Percentiles rank a stretch among this genome's conserved stretches.
Conservation (phyloP, 495 filamentous ascomycete species). For the Penicillium bialowiezense region DNA sequence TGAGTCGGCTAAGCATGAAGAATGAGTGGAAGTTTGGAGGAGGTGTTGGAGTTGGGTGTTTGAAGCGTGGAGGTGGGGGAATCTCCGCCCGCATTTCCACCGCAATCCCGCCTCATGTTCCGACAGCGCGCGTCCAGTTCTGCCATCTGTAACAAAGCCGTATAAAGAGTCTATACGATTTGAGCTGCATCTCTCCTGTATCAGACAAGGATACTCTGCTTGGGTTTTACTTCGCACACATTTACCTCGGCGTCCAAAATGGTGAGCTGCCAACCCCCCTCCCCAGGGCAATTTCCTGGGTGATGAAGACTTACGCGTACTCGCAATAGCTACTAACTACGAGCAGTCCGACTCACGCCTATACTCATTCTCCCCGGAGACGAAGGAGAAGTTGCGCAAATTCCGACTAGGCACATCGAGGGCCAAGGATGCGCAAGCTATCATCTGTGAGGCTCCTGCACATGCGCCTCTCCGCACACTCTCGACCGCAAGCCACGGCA, state of each 20-base stretch:
- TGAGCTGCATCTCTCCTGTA: neutral
- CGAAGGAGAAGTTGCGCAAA: constrained; percentile 80
- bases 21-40: neutral
- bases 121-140: constrained; percentile 1
- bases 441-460: constrained; percentile 71
- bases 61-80: constrained; percentile 6
- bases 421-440: constrained; percentile 81
- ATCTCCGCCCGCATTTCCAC: constrained; percentile 23
- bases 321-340: constrained; percentile 4
- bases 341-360: constrained; percentile 81
- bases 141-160: neutral
- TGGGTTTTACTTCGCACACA: neutral
- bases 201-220: neutral
- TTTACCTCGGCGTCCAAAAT: constrained; percentile 8
- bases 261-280: constrained; percentile 7
- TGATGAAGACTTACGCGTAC: neutral
- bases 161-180: neutral
- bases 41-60: neutral
- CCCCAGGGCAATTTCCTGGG: too few relatives aligned
- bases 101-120: constrained; percentile 11
- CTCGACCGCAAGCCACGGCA: neutral
- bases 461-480: neutral
- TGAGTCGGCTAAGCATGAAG: constrained; percentile 72
- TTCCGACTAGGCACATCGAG: constrained; percentile 89
- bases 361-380: constrained; percentile 90